phyloP scores from a whole-genome alignment of 345 rosid species.

The Adansonia digitata region DNA sequence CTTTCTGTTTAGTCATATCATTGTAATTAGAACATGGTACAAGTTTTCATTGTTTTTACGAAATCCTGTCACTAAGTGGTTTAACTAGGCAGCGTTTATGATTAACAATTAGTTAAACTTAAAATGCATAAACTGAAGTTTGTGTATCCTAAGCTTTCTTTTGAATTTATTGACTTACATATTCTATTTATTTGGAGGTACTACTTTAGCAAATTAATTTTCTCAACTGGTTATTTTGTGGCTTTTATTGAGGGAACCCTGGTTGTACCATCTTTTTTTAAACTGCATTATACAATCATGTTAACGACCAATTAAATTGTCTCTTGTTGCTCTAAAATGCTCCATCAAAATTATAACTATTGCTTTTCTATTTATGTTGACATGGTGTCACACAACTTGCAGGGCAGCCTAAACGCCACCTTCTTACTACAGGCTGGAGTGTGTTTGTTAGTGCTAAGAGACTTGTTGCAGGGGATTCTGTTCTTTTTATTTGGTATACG shows the following conservation, averaged over 20 bases:
- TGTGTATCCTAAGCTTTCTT: neutral
- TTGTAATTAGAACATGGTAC: neutral
- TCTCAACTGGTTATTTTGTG: neutral
- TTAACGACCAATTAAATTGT: neutral
- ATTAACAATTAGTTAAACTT: neutral
- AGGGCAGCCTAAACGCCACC: conserved; percentile 50
- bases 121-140: neutral
- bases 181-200: neutral
- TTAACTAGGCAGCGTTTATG: neutral
- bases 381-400: conserved; percentile 10
- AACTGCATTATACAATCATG: neutral
- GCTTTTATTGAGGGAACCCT: neutral
- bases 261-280: neutral
- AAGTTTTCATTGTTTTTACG: neutral
- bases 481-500: conserved; percentile 38
- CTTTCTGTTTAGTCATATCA: neutral
- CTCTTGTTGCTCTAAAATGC: neutral
- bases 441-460: conserved; percentile 48
- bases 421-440: conserved; percentile 47
- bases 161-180: neutral
- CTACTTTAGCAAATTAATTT: neutral
- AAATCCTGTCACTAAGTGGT: neutral
- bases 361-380: neutral
- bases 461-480: conserved; percentile 43
- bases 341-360: neutral